Evolutionary conservation across 805 yeast genomes (phyloP), one percentile per base, ranked within the genome.

Genomic region (Cyberlindnera subsufficiens): DNA sequence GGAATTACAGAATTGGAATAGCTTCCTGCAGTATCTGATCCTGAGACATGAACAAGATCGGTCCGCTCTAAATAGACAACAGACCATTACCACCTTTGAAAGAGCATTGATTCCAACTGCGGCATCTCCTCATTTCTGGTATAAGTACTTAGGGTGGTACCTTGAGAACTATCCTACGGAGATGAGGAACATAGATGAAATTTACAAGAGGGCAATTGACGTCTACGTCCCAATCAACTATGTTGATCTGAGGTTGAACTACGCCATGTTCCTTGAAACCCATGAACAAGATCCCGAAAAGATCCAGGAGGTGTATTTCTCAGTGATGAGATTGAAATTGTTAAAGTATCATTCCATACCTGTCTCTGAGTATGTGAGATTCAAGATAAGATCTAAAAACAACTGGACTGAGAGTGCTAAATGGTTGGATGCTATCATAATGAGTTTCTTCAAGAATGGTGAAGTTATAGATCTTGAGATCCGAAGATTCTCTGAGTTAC

Each of bases 101-200:
- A 69, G 96, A 43, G 77, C 87, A 15, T 63, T 91, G 10, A 66
- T 86, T 1, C 86, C 95, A 0, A 74, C 81, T 40, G 84, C 89
- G 33, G 63, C 64, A 17, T 66, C 72, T 37, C 78, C 77, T 29
- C 66, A 66, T 14, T 58, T 87, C 16, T 91, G 98, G 98, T 54
- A 78, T 15, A 72, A 72, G 42, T 90, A 84, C 56, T 45, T 77
- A 7, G 63, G 74, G 3, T 88, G 80, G 73, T 53, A 77, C 20
- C 61, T 73, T 18, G 52, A 51, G 2, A 48, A 52, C 46, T 41
- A 53, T 3, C 50, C 55, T 3, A 55, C 53, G 4, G 60, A 60
- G 0, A 51, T 59, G 27, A 66, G 61, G 3, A 56, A 57, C 11
- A 61, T 72, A 19, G 61, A 73, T 18, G 57, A 62, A 1, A 55